phyloP scores from a whole-genome alignment of 1,284 basidiomycete species.

The Rhizoctonia solani region DNA sequence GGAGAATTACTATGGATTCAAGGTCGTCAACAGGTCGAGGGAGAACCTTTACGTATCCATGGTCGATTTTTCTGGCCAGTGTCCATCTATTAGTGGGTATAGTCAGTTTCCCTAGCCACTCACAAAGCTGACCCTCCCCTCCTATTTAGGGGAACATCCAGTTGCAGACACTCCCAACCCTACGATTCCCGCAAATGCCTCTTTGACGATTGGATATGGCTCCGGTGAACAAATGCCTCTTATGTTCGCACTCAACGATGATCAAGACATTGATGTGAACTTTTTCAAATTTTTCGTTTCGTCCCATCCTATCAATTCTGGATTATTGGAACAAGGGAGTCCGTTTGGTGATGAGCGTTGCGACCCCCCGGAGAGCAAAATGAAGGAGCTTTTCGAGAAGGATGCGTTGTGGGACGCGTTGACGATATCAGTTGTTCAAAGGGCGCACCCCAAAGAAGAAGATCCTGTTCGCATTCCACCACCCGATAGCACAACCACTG shows the following conservation, averaged over 20 bases:
- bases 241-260: neutral
- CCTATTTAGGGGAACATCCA: too few species aligned
- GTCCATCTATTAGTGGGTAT: neutral
- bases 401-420: neutral
- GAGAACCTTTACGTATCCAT: neutral
- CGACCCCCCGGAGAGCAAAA: neutral
- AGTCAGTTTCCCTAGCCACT: neutral
- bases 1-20: neutral
- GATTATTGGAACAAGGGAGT: neutral
- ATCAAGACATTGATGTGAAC: neutral
- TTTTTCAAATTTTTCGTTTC: conserved; percentile 13
- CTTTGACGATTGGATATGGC: conserved; percentile 1
- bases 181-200: too few species aligned
- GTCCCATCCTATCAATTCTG: neutral
- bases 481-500: neutral
- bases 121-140: too few species aligned
- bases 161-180: too few species aligned
- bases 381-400: neutral
- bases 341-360: neutral
- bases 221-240: neutral
- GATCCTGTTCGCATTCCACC: too few species aligned
- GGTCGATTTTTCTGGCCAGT: neutral
- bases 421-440: neutral
- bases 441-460: too few species aligned
- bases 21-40: neutral